Conservation (phyloP, 2,329 filamentous ascomycete species). For the Neoarthrinium moseri region DNA sequence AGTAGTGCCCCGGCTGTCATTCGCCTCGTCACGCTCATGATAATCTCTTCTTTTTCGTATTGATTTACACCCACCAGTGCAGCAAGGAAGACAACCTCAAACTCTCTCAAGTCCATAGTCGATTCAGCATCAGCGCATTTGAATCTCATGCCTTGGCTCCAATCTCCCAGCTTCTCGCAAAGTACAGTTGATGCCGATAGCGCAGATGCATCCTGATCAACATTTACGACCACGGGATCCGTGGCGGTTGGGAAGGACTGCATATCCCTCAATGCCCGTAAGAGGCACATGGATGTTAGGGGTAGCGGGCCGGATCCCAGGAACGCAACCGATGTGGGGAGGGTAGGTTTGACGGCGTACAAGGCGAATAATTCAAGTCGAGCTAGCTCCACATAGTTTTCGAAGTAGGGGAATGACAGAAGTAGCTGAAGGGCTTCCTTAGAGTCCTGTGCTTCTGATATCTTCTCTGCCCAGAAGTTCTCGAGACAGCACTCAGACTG, state of each 20-base stretch:
- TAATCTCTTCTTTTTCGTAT: constrained; percentile 38
- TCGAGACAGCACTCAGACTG: constrained; percentile 44
- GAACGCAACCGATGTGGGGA: constrained; percentile 39
- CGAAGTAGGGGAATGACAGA: constrained; percentile 44
- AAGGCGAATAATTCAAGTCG: constrained; percentile 43
- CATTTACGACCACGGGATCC: constrained; percentile 31
- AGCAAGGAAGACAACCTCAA: constrained; percentile 48
- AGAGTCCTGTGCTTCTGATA: constrained; percentile 19
- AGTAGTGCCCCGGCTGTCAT: constrained; percentile 42
- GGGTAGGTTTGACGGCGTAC: constrained; percentile 27
- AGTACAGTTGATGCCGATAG: constrained; percentile 30
- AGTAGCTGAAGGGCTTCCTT: constrained; percentile 23
- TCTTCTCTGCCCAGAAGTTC: constrained; percentile 37
- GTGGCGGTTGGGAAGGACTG: constrained; percentile 9
- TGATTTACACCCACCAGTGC: constrained; percentile 45
- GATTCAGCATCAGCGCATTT: constrained; percentile 30
- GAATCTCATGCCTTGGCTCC: constrained; percentile 33
- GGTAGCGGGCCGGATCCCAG: constrained; percentile 51
- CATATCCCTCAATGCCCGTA: constrained; percentile 28
- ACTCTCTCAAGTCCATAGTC: constrained; percentile 25
- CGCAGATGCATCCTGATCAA: constrained; percentile 37
- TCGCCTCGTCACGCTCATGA: constrained; percentile 31
- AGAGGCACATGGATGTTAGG: constrained; percentile 44
- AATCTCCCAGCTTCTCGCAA: constrained; percentile 28
- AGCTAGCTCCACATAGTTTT: constrained; percentile 47